Percentiles rank a stretch among this genome's conserved stretches.
These are phyloP conservation scores for Globisporangium paroecandrum DNA, from an alignment of 352 stramenopile genomes.

Conservation along the genomic window DNA sequence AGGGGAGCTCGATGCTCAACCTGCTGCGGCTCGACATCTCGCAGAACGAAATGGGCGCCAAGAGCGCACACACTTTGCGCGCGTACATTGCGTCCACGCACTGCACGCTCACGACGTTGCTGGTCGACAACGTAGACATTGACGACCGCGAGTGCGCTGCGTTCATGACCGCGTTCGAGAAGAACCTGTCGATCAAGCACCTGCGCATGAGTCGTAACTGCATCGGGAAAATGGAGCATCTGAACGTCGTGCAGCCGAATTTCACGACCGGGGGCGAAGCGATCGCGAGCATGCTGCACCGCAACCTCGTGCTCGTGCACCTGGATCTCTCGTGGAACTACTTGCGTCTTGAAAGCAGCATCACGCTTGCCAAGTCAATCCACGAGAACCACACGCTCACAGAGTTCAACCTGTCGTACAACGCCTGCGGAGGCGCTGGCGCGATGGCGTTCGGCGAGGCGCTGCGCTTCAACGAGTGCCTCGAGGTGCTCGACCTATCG, in stretches of 20 bases:
- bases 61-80: slow-evolving; percentile 55
- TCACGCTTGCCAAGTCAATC: slow-evolving; percentile 60
- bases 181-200: slow-evolving; percentile 70
- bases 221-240: slow-evolving; percentile 83
- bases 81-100: slow-evolving; percentile 47
- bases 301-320: slow-evolving; percentile 69
- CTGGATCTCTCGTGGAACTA: slow-evolving; percentile 90
- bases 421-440: slow-evolving; percentile 65
- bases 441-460: slow-evolving; percentile 77
- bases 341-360: slow-evolving; percentile 73
- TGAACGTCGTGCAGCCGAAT: slow-evolving; percentile 86
- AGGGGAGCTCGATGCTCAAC: slow-evolving; percentile 47
- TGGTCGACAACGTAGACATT: slow-evolving; percentile 83
- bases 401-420: slow-evolving; percentile 75
- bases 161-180: slow-evolving; percentile 81
- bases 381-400: slow-evolving; percentile 60
- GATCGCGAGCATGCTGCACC: slow-evolving; percentile 83
- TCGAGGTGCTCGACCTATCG: slow-evolving; percentile 66
- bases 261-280: slow-evolving; percentile 86
- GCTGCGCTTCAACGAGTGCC: slow-evolving; percentile 52
- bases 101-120: slow-evolving; percentile 65
- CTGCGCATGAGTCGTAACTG: slow-evolving; percentile 82
- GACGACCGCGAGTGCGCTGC: slow-evolving; percentile 84
- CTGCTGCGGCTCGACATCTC: slow-evolving; percentile 63
- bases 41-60: slow-evolving; percentile 61